Evolutionary conservation across 371 early-diverging fungal species (phyloP), one percentile per base, ranked within the genome.

Genomic region (Capniomyces stellatus): DNA sequence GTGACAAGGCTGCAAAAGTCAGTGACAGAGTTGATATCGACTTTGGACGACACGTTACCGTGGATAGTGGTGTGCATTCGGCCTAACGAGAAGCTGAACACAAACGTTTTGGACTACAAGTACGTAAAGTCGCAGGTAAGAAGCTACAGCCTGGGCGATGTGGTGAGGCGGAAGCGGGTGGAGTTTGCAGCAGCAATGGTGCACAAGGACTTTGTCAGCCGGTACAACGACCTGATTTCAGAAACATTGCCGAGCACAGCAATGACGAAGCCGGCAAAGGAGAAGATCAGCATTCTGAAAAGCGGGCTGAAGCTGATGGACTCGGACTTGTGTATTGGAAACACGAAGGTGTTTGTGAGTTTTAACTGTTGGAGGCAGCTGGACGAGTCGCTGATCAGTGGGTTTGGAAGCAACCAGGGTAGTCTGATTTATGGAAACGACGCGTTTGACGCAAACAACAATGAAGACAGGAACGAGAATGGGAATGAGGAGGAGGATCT

Each of bases 31-130:
- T 69, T 95, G 2, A 61, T 87, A 15, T 77, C 76, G 29, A 81
- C 87, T 0, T 64, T 92, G 22, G 77, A 78, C 50, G 85, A 85
- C 46, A 86, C 92, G 0, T 77, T 79, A 39, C 71, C 85, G 19
- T 92, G 92, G 84, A 84, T 83, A 58, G 64, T 92, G 44, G 70
- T 88, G 55, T 87, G 87, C 64, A 63, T 95, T 39, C 46, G 50
- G 29, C 49, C 87, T n/a, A 81, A 82, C 51, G 82, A 83, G 57
- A 71, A 75, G 25, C 74, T 75, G 57, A 66, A 74, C 55, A 62
- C 76, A 28, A 54, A 60, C 18, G 60, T 65, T 54, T 71, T 79
- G 47, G 83, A 85, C 19, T 28, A 35, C 42, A 42, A 72, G 43
- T 62, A 61, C 43, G 74, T 89, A 12, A 53, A 64, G 51, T 57